A percentile compares a stretch with the other conserved stretches of the same genome.
Conservation (phyloP, 2,329 filamentous ascomycete genomes). For the Ophiostoma sp. region DNA sequence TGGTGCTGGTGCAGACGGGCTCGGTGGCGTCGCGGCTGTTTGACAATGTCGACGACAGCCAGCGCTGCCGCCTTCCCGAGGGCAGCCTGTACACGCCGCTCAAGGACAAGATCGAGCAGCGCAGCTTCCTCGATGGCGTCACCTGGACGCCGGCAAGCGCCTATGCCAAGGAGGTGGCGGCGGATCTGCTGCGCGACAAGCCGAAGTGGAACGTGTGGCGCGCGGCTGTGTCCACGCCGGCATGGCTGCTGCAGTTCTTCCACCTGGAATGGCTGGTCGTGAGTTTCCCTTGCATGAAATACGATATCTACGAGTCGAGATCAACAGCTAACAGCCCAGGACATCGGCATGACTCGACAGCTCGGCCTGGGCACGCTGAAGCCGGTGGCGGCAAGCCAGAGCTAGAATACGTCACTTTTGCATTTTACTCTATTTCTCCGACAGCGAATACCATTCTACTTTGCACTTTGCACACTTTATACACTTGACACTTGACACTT, state of each 20-base stretch:
- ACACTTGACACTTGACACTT: no score
- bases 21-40: slow-evolving; percentile 32
- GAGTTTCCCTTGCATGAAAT: not conserved
- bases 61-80: slow-evolving; percentile 30
- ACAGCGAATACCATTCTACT: not conserved
- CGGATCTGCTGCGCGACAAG: slow-evolving; percentile 30
- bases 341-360: not conserved
- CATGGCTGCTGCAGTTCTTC: slow-evolving; percentile 32
- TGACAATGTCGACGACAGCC: slow-evolving; percentile 30
- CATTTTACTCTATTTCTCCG: not conserved
- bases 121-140: slow-evolving; percentile 30
- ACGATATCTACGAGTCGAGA: not conserved
- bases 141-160: slow-evolving; percentile 30
- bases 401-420: not conserved
- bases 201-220: slow-evolving; percentile 32
- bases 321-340: not conserved
- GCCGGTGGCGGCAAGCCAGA: not conserved
- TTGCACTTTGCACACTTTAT: not conserved
- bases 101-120: slow-evolving; percentile 29
- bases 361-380: not conserved
- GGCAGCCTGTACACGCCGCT: slow-evolving; percentile 31
- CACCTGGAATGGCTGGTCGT: slow-evolving; percentile 32
- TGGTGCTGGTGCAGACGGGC: slow-evolving; percentile 33
- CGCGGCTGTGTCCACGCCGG: slow-evolving; percentile 30
- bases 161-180: slow-evolving; percentile 32